phyloP scores from a whole-genome alignment of 495 filamentous ascomycete species.

The Penicillium bovifimosum region DNA sequence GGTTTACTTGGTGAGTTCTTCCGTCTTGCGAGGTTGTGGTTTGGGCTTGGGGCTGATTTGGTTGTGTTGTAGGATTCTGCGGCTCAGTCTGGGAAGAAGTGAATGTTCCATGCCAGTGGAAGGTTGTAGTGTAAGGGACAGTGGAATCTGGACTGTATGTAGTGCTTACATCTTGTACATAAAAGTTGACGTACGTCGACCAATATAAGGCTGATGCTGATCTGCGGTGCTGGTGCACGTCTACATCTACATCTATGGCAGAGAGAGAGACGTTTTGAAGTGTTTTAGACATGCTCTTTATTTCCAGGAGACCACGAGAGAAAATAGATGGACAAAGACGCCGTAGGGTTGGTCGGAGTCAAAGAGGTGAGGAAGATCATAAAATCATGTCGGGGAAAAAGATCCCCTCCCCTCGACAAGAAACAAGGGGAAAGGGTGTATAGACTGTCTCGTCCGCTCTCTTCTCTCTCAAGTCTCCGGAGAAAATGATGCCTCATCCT shows the following conservation, averaged over 20 bases:
- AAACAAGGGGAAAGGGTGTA: slow-evolving; percentile 8
- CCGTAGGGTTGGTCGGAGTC: slow-evolving; percentile 24
- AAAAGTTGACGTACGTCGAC: background rate
- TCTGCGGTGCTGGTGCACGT: background rate
- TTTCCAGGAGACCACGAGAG: slow-evolving; percentile 36
- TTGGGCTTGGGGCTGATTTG: background rate
- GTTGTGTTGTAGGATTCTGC: slow-evolving; percentile 27
- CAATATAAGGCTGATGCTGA: background rate
- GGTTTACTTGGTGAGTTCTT: slow-evolving; percentile 54
- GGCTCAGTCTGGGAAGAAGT: slow-evolving; percentile 38
- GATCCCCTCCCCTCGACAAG: slow-evolving; percentile 13
- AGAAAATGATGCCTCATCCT: slow-evolving; percentile 17
- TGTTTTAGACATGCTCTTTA: slow-evolving; percentile 36
- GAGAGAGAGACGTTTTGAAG: slow-evolving; percentile 15
- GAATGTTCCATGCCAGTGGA: no score
- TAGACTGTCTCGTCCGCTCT: slow-evolving; percentile 23
- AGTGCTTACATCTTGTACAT: background rate
- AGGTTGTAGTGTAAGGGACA: background rate
- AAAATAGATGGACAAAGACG: slow-evolving; percentile 32
- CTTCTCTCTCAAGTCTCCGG: slow-evolving; percentile 23
- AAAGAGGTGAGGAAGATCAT: slow-evolving; percentile 28
- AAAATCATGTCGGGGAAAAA: slow-evolving; percentile 21
- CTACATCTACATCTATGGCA: slow-evolving; percentile 11
- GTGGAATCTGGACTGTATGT: background rate
- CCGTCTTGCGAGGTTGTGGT: background rate